Base-by-base conservation (phyloP, 2,329 filamentous ascomycete genomes). In the Pseudogymnoascus sp. region DNA sequence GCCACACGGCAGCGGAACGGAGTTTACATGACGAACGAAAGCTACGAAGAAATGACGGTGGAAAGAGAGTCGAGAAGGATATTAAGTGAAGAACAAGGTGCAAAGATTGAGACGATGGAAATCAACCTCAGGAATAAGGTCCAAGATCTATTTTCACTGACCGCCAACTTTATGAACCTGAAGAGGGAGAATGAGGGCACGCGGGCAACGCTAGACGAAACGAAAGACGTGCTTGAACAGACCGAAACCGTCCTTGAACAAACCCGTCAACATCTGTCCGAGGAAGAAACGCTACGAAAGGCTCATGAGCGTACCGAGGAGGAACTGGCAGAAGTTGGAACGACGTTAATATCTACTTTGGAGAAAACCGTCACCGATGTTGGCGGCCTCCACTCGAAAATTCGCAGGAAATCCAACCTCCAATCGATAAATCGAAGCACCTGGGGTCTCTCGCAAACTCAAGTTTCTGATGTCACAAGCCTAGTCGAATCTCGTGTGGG, bases 11-110 rank as follows among this genome's bases (percentile, higher is more conserved):
- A 96, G 71, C 86, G 94, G 35, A 96, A 97, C 70, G 94, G 94
- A 59, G 92, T 99, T 2, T 97, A 97, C 70, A 79, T 99, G 33
- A 88, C 92, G 0, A 88, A 90, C 60, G 91, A 96, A 61, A 83
- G 83, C 13, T 96, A 91, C 69, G 92, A 97, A 70, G 89, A 95
- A 67, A 88, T 99, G 74, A 92, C 86, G 0, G 88, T 89, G 4
- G 86, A 96, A 71, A 96, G 89, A 73, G 94, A 99, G 73, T 96
- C 92, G 2, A 82, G 92, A 58, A 82, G 90, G 10, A 96, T 97
- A 63, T 81, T 97, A 37, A 88, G 87, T 65, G 92, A 97, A 67
- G 94, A 99, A 71, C 92, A 97, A 69, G 82, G 85, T 6, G 91
- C 92, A 66, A 92, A 90, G 72, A 91, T 99, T 52, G 90, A 95